Base-by-base conservation (phyloP, 2,329 filamentous ascomycete species). In the Penicillium aurantiogriseum region DNA sequence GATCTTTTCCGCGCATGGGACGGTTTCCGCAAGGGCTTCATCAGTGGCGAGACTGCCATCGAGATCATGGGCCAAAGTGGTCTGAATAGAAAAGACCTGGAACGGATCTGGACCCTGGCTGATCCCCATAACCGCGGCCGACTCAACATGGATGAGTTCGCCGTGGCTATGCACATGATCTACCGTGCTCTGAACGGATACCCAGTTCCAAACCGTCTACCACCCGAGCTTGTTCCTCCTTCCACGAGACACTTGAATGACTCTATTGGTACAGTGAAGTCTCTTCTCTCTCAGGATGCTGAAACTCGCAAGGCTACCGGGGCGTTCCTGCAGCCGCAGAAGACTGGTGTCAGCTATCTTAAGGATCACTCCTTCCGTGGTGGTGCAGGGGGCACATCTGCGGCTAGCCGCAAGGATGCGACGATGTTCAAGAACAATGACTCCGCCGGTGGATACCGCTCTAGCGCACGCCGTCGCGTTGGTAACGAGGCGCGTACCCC, bases 31-130 rank as follows among this genome's bases (percentile, higher is more conserved):
- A 97, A 95, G 75, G 94, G 94, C 0, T 96, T 88, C 69, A 95
- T 99, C 70, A 89, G 87, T 46, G 94, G 94, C 51, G 90, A 90
- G 66, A 91, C 94, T 67, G 93, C 94, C 15, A 94, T 97, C 70
- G 94, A 99, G 76, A 96, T 99, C 59, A 93, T 99, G 74, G 91
- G 92, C 9, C 94, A 99, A 74, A 97, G 92, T 79, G 94, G 94
- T 42, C 80, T 99, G 31, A 91, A 94, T 47, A 95, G 95, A 75
- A 81, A 88, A 27, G 94, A 97, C 66, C 80, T 99, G 38, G 94
- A 97, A 75, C 85, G 89, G 33, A 88, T 97, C 50, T 99, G 94
- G 94, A 97, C 94, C 10, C 80, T 99, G 57, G 89, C 93, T 3
- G 94, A 99, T 72, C 89, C 92, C 33, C 89, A 92, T 63, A 97